Evolutionary conservation across 2,329 filamentous ascomycete species (phyloP).

Genomic region (Mycogone perniciosa): DNA sequence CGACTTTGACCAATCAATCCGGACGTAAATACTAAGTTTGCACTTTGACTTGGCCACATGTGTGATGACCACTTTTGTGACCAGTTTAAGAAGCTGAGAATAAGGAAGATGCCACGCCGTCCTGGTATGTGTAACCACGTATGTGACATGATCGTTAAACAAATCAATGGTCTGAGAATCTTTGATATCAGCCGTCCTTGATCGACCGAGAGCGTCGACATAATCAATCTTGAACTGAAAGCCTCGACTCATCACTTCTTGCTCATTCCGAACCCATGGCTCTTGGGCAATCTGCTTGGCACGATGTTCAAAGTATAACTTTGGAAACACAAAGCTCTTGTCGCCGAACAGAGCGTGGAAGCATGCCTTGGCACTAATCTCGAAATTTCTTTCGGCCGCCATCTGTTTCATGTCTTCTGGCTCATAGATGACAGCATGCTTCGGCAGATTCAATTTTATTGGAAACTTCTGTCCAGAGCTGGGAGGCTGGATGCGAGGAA

Average conservation of each 20-base stretch:
- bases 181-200: constrained; percentile 55
- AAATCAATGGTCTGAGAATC: constrained; percentile 86
- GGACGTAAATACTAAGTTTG: constrained; percentile 81
- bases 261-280: constrained; percentile 70
- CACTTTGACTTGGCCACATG: constrained; percentile 87
- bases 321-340: constrained; percentile 88
- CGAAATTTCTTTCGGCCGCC: constrained; percentile 74
- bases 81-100: constrained; percentile 68
- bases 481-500: constrained; percentile 30
- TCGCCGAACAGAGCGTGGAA: constrained; percentile 97
- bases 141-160: constrained; percentile 67
- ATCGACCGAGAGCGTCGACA: constrained; percentile 57
- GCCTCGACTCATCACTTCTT: constrained; percentile 65
- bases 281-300: constrained; percentile 78
- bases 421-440: constrained; percentile 74
- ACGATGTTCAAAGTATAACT: constrained; percentile 77
- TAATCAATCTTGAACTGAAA: constrained; percentile 75
- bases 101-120: constrained; percentile 81
- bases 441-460: constrained; percentile 74
- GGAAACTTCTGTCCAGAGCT: constrained; percentile 33
- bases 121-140: constrained; percentile 56
- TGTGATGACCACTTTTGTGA: constrained; percentile 90
- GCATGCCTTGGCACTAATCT: constrained; percentile 86
- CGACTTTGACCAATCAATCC: constrained; percentile 76
- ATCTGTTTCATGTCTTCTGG: constrained; percentile 73